Evolutionary conservation across 148 eudicot species (phyloP), one percentile per base, ranked within the genome.

Genomic region (Chenopodium quinoa): DNA sequence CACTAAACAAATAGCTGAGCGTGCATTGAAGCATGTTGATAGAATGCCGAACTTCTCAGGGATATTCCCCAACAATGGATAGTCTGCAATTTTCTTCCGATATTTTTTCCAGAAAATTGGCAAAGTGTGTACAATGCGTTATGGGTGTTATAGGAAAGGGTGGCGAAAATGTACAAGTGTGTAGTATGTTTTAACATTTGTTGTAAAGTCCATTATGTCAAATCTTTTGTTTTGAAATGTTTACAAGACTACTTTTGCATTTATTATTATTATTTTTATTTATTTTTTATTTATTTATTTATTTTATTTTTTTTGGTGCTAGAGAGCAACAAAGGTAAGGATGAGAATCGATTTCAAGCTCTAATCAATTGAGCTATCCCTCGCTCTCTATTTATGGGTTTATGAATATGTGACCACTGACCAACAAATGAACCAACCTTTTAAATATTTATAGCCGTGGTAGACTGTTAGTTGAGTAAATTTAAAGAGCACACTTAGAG

Each of bases 11-110:
- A 90, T 92, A 67, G 99, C 99, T 32, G 98, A 95, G 88, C 88
- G 85, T 14, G 99, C 99, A 7, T 73, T 95, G 82, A 92, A 86
- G 88, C 97, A 93, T 78, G 88, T 95, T 10, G 98, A 95, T 64
- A 91, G 87, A 82, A 90, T 95, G 78, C 99, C 99, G 2, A 93
- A 95, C 81, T 95, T 95, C 86, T 95, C 99, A 0, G 98, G 95
- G 29, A 84, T 95, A 63, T 93, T 92, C 77, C 91, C 94, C 32
- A 93, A 85, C 81, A 78, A 48, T 64, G 86, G 91, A 54, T 90
- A 86, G 84, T 89, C 93, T 77, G 94, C 99, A 3, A 93, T 92
- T 79, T 95, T 95, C 86, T 95, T 23, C 54, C 29, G 23, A 13
- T 48, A 16, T 16, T 74, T 9, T 66, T 75, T 9, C 50, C 1